phyloP scores from a whole-genome alignment of 345 rosid genomes.

The Corchorus capsularis region DNA sequence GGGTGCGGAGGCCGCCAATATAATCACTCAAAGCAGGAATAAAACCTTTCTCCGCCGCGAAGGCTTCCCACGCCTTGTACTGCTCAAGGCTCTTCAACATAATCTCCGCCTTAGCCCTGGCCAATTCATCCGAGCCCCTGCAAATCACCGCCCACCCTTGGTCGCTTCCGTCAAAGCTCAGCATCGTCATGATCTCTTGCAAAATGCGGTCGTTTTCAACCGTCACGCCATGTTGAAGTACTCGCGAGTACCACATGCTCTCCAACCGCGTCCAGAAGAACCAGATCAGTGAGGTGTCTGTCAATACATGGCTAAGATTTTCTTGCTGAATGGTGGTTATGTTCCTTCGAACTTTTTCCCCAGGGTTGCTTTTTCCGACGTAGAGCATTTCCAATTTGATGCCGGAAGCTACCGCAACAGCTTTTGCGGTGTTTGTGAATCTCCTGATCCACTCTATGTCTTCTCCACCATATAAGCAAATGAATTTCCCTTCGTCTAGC shows the following conservation, averaged over 20 bases:
- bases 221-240: constrained; percentile 31
- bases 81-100: constrained; percentile 30
- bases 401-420: constrained; percentile 37
- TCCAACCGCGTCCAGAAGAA: constrained; percentile 64
- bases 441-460: constrained; percentile 57
- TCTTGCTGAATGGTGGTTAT: constrained; percentile 17
- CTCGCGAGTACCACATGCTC: constrained; percentile 75
- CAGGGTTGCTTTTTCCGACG: constrained; percentile 53
- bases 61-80: constrained; percentile 27
- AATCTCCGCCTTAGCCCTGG: constrained; percentile 41
- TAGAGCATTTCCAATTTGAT: constrained; percentile 52
- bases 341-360: constrained; percentile 34
- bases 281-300: constrained; percentile 29
- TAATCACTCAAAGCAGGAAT: constrained; percentile 42
- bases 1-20: constrained; percentile 29
- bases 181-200: constrained; percentile 55
- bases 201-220: constrained; percentile 48
- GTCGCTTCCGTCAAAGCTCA: constrained; percentile 60
- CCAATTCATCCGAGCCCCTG: constrained; percentile 31
- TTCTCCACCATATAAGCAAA: constrained; percentile 64
- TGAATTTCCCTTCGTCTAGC: constrained; percentile 35
- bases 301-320: constrained; percentile 36
- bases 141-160: constrained; percentile 61
- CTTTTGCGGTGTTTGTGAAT: constrained; percentile 33
- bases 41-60: constrained; percentile 28